These are phyloP conservation scores for Platanus orientalis DNA, from an alignment of 164 flowering plant species.

Conservation along the genomic window DNA sequence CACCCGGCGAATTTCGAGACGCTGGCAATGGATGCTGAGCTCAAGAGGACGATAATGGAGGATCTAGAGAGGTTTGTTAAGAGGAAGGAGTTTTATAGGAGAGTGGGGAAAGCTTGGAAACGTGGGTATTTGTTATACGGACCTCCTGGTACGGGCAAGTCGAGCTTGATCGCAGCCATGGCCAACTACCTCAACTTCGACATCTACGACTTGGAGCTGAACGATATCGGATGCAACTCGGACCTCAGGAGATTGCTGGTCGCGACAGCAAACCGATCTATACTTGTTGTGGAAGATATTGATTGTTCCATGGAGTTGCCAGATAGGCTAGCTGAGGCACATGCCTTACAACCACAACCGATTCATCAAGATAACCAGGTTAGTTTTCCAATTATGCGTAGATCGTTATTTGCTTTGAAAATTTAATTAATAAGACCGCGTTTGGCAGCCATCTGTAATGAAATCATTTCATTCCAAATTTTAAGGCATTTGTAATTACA, in stretches of 20 bases:
- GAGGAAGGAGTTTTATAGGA: constrained; percentile 53
- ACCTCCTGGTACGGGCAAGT: constrained; percentile 75
- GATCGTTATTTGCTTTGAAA: too few relatives aligned
- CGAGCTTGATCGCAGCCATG: constrained; percentile 73
- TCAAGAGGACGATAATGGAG: constrained; percentile 39
- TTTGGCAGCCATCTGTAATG: too few relatives aligned
- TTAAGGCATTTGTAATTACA: too few relatives aligned
- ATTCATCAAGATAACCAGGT: too few relatives aligned
- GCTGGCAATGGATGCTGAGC: constrained; percentile 53
- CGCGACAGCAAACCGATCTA: constrained; percentile 38
- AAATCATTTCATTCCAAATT: too few relatives aligned
- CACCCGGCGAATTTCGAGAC: constrained; percentile 60
- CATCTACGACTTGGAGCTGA: constrained; percentile 58
- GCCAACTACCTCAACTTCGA: constrained; percentile 62
- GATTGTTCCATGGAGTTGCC: constrained; percentile 37
- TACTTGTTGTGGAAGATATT: constrained; percentile 58
- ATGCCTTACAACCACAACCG: too few relatives aligned
- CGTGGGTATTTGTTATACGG: constrained; percentile 66
- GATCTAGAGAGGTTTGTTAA: constrained; percentile 44
- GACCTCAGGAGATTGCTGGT: constrained; percentile 45
- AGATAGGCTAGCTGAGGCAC: constrained; percentile 12
- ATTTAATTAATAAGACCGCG: too few relatives aligned
- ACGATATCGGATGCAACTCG: constrained; percentile 43
- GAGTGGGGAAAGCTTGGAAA: constrained; percentile 68
- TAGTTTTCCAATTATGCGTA: too few relatives aligned